These are phyloP conservation scores for Aspergillus indologenus DNA, from an alignment of 495 filamentous ascomycete species.

Conservation along the genomic window DNA sequence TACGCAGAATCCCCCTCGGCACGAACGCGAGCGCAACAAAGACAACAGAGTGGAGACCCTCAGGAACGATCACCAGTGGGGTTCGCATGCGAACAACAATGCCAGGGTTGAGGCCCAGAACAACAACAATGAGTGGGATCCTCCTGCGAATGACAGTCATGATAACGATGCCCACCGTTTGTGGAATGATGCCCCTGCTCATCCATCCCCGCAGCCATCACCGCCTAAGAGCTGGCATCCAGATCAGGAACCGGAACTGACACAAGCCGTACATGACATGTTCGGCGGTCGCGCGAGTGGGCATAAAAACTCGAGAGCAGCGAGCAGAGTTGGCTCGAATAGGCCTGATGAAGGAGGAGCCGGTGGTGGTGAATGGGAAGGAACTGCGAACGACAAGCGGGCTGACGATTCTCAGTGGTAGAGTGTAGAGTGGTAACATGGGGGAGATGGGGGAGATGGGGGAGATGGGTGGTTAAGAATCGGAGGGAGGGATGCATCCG, in stretches of 20 bases:
- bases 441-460: too few species aligned
- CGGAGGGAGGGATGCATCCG: too few species aligned
- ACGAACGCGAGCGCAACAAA: not conserved
- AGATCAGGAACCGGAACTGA: not conserved
- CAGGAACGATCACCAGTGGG: not conserved
- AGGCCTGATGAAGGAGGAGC: too few species aligned
- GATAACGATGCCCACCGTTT: not conserved
- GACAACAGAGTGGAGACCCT: not conserved
- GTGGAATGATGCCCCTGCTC: not conserved
- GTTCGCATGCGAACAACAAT: too few species aligned
- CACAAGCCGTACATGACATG: not conserved
- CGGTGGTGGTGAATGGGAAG: too few species aligned
- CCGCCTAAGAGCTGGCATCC: too few species aligned
- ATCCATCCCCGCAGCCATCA: not conserved
- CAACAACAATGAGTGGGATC: too few species aligned
- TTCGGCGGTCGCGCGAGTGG: not conserved
- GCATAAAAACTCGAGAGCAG: not conserved
- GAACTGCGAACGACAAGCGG: too few species aligned
- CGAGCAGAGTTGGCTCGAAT: not conserved
- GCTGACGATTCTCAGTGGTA: not conserved
- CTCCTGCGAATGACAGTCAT: not conserved
- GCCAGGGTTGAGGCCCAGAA: too few species aligned
- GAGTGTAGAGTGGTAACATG: not conserved
- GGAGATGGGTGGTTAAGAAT: too few species aligned
- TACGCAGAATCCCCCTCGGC: not conserved